Evolutionary conservation across 768 basidiomycete genomes (phyloP).

Genomic region (Dictyophora rubrovolvata): DNA sequence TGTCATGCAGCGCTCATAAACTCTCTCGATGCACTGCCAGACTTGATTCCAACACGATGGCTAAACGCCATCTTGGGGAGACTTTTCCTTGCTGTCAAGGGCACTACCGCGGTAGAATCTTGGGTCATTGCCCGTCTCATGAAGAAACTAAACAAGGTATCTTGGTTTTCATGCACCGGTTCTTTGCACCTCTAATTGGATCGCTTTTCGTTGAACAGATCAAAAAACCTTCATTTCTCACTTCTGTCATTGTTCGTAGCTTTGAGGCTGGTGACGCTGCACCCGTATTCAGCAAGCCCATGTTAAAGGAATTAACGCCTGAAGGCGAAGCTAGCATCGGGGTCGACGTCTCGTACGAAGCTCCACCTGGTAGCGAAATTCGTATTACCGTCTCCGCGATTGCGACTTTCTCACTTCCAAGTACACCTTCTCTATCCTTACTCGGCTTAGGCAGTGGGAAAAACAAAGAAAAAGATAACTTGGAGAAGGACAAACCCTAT

Average conservation of each 20-base stretch:
- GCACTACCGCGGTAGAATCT: slow-evolving; percentile 69
- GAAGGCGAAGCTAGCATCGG: slow-evolving; percentile 91
- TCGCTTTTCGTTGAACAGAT: too few relatives aligned
- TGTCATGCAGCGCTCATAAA: slow-evolving; percentile 67
- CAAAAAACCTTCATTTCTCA: slow-evolving; percentile 78
- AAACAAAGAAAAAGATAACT: slow-evolving; percentile 19
- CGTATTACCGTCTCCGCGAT: slow-evolving; percentile 86
- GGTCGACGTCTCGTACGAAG: slow-evolving; percentile 56
- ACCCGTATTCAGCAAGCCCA: slow-evolving; percentile 89
- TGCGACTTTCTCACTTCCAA: slow-evolving; percentile 63
- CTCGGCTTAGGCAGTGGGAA: slow-evolving; percentile 5
- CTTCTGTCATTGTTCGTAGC: slow-evolving; percentile 77
- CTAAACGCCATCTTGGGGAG: slow-evolving; percentile 90
- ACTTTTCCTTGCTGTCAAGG: slow-evolving; percentile 85
- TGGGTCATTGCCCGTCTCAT: slow-evolving; percentile 82
- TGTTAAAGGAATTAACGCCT: slow-evolving; percentile 93
- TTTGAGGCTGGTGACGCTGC: slow-evolving; percentile 79
- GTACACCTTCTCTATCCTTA: slow-evolving; percentile 2
- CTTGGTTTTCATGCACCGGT: too few relatives aligned
- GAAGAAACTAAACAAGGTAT: slow-evolving; percentile 75
- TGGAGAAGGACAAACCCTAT: slow-evolving; percentile 79
- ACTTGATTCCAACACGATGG: slow-evolving; percentile 97
- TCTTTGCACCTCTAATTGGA: too few relatives aligned
- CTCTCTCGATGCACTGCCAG: slow-evolving; percentile 85
- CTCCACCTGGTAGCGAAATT: slow-evolving; percentile 47